These are phyloP conservation scores for Naganishia antarctica DNA, from an alignment of 768 basidiomycete genomes.

Conservation along the genomic window DNA sequence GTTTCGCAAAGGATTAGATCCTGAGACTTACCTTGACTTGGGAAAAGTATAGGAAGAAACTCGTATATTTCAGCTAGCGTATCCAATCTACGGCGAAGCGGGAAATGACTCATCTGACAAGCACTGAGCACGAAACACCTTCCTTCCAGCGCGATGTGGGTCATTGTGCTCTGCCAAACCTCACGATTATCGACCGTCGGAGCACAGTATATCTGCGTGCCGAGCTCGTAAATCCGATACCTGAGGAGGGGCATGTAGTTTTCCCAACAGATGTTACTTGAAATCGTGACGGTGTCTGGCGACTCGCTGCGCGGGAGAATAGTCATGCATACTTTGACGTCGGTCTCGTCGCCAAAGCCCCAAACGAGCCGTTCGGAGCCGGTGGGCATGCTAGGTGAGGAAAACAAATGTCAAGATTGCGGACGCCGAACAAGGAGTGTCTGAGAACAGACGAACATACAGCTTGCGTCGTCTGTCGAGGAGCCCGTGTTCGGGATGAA, in stretches of 20 bases:
- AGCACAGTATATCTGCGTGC: constrained; percentile 62
- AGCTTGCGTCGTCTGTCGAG: constrained; percentile 62
- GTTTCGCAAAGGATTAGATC: too few species aligned
- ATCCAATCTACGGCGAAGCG: not conserved
- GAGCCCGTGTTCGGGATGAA: constrained; percentile 56
- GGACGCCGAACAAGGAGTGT: not conserved
- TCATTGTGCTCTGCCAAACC: constrained; percentile 59
- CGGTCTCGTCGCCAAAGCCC: constrained; percentile 58
- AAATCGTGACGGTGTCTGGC: constrained; percentile 54
- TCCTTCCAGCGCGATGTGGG: constrained; percentile 64
- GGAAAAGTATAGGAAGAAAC: constrained; percentile 3
- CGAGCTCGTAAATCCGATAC: constrained; percentile 59
- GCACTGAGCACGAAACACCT: constrained; percentile 64
- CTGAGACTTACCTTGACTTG: constrained; percentile 2
- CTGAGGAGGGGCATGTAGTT: constrained; percentile 68
- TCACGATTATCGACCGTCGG: constrained; percentile 63
- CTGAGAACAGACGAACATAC: not conserved
- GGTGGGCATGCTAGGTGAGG: constrained; percentile 54
- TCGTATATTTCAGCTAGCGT: not conserved
- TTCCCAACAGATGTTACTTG: constrained; percentile 61
- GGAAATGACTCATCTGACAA: constrained; percentile 22
- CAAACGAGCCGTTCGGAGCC: constrained; percentile 61
- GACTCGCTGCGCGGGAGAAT: constrained; percentile 54
- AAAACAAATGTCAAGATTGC: not conserved
- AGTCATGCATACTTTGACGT: constrained; percentile 14